phyloP scores from a whole-genome alignment of 2,329 filamentous ascomycete genomes.

The Zymoseptoria ardabiliae region DNA sequence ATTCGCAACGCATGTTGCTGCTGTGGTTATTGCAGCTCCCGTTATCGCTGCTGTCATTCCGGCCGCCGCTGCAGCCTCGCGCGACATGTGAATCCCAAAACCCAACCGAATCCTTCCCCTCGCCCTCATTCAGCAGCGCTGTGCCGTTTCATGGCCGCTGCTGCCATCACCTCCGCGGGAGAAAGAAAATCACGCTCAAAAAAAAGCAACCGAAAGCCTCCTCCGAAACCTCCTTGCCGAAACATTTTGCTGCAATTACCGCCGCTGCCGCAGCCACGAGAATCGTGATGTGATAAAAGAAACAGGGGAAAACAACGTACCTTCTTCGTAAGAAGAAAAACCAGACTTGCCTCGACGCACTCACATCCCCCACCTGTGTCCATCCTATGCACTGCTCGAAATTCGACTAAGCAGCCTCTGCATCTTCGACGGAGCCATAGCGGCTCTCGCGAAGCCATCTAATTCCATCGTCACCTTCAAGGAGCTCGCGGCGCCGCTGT shows the following conservation, averaged over 20 bases:
- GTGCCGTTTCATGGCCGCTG: neutral
- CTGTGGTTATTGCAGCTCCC: neutral
- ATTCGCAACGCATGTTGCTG: neutral
- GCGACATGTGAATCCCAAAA: neutral
- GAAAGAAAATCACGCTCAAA: neutral
- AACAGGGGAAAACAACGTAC: neutral
- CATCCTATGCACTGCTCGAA: neutral
- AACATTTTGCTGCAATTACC: neutral
- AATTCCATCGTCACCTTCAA: neutral
- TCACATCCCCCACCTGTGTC: neutral
- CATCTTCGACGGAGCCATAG: neutral
- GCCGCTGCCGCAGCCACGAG: neutral
- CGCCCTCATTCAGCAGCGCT: neutral
- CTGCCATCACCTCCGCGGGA: neutral
- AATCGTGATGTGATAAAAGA: neutral
- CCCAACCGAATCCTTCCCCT: neutral
- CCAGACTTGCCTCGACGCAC: neutral
- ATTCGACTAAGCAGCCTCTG: neutral
- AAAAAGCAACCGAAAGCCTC: neutral
- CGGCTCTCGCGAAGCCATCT: neutral
- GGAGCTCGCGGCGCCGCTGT: neutral
- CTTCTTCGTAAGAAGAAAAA: neutral
- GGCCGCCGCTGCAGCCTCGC: neutral
- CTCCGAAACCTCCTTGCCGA: neutral
- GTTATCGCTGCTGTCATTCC: neutral